phyloP scores from a whole-genome alignment of 768 basidiomycete species.

The Termitomyces bulborhizus region DNA sequence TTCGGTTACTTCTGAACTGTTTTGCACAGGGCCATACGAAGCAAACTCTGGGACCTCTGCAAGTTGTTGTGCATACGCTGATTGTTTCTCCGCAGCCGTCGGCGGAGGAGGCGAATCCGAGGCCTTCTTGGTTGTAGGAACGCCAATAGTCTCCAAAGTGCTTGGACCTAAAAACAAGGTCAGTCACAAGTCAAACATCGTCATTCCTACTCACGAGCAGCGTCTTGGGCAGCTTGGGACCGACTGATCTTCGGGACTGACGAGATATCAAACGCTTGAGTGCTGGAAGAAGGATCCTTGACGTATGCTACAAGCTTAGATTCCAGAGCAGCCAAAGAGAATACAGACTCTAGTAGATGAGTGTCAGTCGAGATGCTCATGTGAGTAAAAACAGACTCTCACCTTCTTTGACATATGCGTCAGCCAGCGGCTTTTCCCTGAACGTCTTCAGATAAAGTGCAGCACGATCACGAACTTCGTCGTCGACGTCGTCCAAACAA shows the following conservation, averaged over 20 bases:
- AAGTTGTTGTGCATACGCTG: constrained; percentile 81
- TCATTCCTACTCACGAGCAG: constrained; percentile 56
- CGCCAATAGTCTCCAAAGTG: constrained; percentile 78
- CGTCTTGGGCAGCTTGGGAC: constrained; percentile 83
- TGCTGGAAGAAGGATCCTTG: constrained; percentile 66
- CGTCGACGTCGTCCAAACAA: constrained; percentile 96
- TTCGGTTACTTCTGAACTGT: constrained; percentile 76
- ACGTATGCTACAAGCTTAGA: constrained; percentile 91
- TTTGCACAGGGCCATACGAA: constrained; percentile 80
- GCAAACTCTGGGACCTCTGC: constrained; percentile 81
- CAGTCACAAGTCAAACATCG: constrained; percentile 3
- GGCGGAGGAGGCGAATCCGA: constrained; percentile 63
- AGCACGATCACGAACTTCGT: constrained; percentile 97
- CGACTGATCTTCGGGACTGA: constrained; percentile 93
- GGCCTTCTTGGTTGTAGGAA: constrained; percentile 53
- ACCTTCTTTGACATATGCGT: constrained; percentile 93
- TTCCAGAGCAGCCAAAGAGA: constrained; percentile 86
- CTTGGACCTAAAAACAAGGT: constrained; percentile 59
- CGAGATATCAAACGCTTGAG: constrained; percentile 77
- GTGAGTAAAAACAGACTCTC: background rate
- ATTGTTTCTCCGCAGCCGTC: constrained; percentile 85
- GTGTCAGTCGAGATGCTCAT: constrained; percentile 4
- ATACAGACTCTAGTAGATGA: constrained; percentile 81
- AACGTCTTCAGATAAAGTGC: constrained; percentile 89
- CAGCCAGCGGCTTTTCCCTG: constrained; percentile 72